phyloP scores from a whole-genome alignment of 2,329 filamentous ascomycete genomes.

The Aspergillus sp. region DNA sequence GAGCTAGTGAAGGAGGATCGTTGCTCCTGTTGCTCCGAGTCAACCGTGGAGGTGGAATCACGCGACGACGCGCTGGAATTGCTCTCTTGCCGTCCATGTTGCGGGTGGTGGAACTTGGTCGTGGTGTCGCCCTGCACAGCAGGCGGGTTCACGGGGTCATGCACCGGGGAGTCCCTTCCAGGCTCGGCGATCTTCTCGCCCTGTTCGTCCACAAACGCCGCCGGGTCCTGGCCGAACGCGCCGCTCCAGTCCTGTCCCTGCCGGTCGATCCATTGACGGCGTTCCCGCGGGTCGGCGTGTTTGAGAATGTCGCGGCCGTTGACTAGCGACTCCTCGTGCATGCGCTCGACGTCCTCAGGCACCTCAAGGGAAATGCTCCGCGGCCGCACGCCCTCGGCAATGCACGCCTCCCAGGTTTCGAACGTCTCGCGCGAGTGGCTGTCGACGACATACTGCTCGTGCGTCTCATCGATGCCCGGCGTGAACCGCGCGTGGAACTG shows the following conservation, averaged over 20 bases:
- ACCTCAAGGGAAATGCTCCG: constrained; percentile 70
- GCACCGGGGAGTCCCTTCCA: constrained; percentile 50
- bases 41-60: constrained; percentile 15
- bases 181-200: constrained; percentile 57
- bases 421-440: constrained; percentile 90
- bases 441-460: constrained; percentile 77
- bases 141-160: constrained; percentile 50
- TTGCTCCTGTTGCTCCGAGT: constrained; percentile 8
- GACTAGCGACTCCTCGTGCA: constrained; percentile 78
- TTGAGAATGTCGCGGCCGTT: constrained; percentile 79
- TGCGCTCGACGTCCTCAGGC: constrained; percentile 66
- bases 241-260: constrained; percentile 83
- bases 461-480: constrained; percentile 82
- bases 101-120: constrained; percentile 10
- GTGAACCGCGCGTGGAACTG: constrained; percentile 81
- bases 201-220: constrained; percentile 53
- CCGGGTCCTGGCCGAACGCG: constrained; percentile 78
- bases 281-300: constrained; percentile 62
- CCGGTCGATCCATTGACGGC: constrained; percentile 72
- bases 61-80: background rate
- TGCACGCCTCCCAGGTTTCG: constrained; percentile 91
- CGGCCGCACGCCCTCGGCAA: constrained; percentile 77
- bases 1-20: background rate
- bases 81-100: constrained; percentile 16
- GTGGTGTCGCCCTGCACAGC: constrained; percentile 28